Evolutionary conservation across 78 protist species (phyloP).

Genomic region (Carpediemonas membranifera): DNA sequence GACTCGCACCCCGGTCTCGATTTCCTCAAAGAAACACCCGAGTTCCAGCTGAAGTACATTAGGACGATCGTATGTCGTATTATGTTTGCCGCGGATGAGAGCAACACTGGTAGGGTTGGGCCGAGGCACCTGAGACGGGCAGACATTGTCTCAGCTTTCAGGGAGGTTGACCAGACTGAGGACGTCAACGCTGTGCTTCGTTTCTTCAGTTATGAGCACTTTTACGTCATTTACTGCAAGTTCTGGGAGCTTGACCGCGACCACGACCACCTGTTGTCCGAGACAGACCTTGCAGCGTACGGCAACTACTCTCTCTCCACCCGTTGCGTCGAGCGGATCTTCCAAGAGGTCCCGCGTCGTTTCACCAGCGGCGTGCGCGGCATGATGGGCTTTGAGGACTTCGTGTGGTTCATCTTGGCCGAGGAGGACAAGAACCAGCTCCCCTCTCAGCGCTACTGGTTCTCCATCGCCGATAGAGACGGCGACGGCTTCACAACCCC

Average conservation of each 20-base stretch:
- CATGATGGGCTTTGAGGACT: constrained; percentile 35
- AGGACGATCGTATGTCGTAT: constrained; percentile 21
- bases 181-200: background rate
- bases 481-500: background rate
- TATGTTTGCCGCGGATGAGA: background rate
- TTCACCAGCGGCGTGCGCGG: background rate
- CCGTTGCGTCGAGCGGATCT: background rate
- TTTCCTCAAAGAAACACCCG: constrained; percentile 57
- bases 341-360: background rate
- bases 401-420: constrained; percentile 55
- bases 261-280: constrained; percentile 40
- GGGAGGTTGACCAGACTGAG: constrained; percentile 26
- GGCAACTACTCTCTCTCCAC: background rate
- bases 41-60: constrained; percentile 58
- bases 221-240: constrained; percentile 76
- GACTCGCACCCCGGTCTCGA: constrained; percentile 65
- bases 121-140: background rate
- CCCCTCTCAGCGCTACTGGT: background rate
- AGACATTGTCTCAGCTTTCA: background rate
- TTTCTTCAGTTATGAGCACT: constrained; percentile 78
- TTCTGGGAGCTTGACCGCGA: constrained; percentile 86
- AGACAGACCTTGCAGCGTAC: constrained; percentile 26
- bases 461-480: background rate
- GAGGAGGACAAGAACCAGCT: constrained; percentile 65
- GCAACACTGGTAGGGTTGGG: background rate